phyloP scores from a whole-genome alignment of 2,329 filamentous ascomycete species.

The Cladophialophora exuberans region DNA sequence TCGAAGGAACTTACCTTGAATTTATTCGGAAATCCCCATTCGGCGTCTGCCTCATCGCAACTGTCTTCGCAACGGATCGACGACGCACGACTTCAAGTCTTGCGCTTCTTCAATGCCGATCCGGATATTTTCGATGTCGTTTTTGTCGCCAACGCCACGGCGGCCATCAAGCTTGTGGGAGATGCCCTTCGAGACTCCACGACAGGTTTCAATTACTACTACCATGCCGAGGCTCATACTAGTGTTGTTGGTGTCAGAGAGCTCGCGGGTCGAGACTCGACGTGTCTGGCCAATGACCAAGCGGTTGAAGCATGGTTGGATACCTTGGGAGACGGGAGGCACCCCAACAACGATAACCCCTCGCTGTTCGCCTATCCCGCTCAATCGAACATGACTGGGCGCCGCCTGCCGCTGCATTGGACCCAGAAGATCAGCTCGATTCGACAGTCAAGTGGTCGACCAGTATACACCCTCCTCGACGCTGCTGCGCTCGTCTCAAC shows the following conservation, averaged over 20 bases:
- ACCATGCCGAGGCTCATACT: constrained; percentile 84
- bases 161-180: constrained; percentile 81
- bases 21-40: constrained; percentile 91
- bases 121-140: constrained; percentile 82
- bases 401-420: constrained; percentile 74
- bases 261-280: constrained; percentile 62
- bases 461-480: constrained; percentile 74
- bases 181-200: constrained; percentile 73
- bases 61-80: constrained; percentile 75
- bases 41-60: constrained; percentile 79
- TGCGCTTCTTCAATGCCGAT: constrained; percentile 80
- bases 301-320: constrained; percentile 69
- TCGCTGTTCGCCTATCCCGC: constrained; percentile 79
- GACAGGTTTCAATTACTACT: constrained; percentile 77
- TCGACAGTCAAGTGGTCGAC: constrained; percentile 30
- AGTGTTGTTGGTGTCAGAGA: constrained; percentile 82
- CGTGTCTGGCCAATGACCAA: constrained; percentile 65
- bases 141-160: constrained; percentile 91
- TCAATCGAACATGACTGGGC: constrained; percentile 91
- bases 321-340: constrained; percentile 33
- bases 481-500: constrained; percentile 82
- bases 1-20: constrained; percentile 75
- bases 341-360: constrained; percentile 30
- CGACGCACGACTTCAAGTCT: constrained; percentile 69
- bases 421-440: constrained; percentile 50